phyloP scores from a whole-genome alignment of 208 protist genomes.

The Leptomonas seymouri region DNA sequence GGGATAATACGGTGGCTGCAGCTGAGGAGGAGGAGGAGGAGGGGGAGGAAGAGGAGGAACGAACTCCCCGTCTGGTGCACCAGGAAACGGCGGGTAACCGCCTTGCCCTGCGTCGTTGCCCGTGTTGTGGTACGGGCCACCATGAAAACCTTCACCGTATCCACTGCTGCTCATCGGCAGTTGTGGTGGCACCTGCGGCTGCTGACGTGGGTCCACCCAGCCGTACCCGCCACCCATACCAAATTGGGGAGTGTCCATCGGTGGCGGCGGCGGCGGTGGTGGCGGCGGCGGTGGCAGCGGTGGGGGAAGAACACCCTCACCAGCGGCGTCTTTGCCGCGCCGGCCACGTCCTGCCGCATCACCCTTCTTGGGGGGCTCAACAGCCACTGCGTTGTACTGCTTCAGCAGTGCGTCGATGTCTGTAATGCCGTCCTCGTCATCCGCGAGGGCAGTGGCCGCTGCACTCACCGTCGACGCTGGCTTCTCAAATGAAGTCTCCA shows the following conservation, averaged over 20 bases:
- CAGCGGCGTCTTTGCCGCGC: background rate
- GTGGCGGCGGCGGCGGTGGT: background rate
- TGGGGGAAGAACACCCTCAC: background rate
- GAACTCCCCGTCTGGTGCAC: background rate
- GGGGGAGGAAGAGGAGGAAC: background rate
- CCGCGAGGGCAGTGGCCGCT: constrained; percentile 3
- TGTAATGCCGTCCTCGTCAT: constrained; percentile 9
- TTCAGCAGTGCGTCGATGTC: constrained; percentile 32
- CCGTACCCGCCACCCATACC: background rate
- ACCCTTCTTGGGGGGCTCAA: constrained; percentile 4
- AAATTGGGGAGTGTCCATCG: background rate
- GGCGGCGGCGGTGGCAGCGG: background rate
- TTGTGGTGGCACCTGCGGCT: background rate
- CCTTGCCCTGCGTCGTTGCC: too few relatives aligned
- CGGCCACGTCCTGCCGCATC: constrained; percentile 3
- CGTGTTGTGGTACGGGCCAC: too few relatives aligned
- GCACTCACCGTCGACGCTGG: background rate
- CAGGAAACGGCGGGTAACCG: constrained; percentile 5
- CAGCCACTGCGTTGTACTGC: constrained; percentile 17
- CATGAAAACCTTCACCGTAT: background rate
- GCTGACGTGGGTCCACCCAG: constrained; percentile 12
- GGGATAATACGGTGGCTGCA: constrained; percentile 2
- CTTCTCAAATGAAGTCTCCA: background rate
- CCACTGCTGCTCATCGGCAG: background rate
- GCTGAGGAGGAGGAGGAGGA: background rate